Base-by-base conservation (phyloP, 257 asterid species). In the Voacanga thouarsii region DNA sequence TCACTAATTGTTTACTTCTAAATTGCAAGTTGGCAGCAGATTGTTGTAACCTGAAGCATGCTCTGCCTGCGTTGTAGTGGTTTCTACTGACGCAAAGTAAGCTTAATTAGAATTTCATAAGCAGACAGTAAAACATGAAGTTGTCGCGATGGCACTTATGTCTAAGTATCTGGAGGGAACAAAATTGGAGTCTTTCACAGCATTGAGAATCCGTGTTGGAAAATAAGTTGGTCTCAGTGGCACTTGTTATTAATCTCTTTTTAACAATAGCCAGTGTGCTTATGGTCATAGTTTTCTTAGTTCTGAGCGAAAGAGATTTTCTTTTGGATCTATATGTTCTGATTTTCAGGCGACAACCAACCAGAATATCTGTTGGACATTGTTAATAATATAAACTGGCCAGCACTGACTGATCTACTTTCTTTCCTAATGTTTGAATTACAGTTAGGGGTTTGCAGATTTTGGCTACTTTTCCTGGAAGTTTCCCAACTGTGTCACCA, bases 381-480 rank as follows among this genome's bases (percentile, higher is more conserved):
- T 65, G 47, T 78, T 44, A 61, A 41, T 56, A 61, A 11, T 43
- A 56, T 57, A 8, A 55, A 10, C 53, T 61, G 28, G n/a, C 18
- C 18, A 5, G n/a, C 44, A 47, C 61, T 69, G 15, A 69, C 24
- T 44, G 26, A 12, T 56, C 24, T 66, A 18, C 14, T 30, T 70
- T 56, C 41, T 65, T 66, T 57, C 71, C 45, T 59, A 33, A 55
- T 47, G 49, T 74, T 70, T 72, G 51, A 83, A 75, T 45, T 90
- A 89, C 90, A 95, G 99, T 91, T 41, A 89, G 83, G 85, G 97
- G 98, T 82, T 88, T 96, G 90, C 88, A 90, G 84, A 85, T 83
- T 80, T 82, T 96, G 88, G 96, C 94, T 56, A 89, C 93, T 66
- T 92, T 92, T 86, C 97, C 99, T 14, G 92, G 84, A 84, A 86